Evolutionary conservation across 768 basidiomycete species (phyloP), one percentile per base, ranked within the genome.

Genomic region (Trametes maxima): DNA sequence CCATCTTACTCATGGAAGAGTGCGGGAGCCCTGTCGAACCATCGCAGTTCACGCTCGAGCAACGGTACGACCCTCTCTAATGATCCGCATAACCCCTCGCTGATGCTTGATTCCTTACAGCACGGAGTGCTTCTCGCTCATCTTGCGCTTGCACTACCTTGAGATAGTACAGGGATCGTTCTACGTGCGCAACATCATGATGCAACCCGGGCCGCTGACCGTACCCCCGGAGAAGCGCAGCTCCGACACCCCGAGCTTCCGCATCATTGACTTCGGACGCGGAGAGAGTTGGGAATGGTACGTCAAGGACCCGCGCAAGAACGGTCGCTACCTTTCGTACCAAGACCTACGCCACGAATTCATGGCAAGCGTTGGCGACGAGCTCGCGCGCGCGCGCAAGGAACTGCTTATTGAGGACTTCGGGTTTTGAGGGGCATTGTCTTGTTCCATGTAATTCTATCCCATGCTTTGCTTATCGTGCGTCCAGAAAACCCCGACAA

Each of bases 261-360:
- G 82, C 24, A 53, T 84, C 62, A 81, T 84, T 50, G 82, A 84
- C 65, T 82, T 83, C 35, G 82, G 83, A 19, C 74, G 81, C 45
- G 57, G 48, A 8, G 40, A 42, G 40, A 21, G 22, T n/a, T 58
- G 57, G 57, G 48, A 58, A 13, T 50, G 40, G 57, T n/a, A 35
- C 37, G 14, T 4, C 37, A 24, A 39, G 36, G 7, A 17, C 3
- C 21, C 12, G 1, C 4, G 14, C 5, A 14, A 24, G 54, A 25
- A 16, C 28, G 44, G n/a, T 10, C 21, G 21, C 43, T 36, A 14
- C 24, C 5, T 11, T 16, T 16, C 10, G 33, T 16, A 28, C 42
- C 14, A 33, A 25, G n/a, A 28, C 2, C 28, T 13, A n/a, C 55
- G 55, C 44, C 7, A 11, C 22, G 45, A 37, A 1, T 56, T 56